Percentiles rank a stretch among this genome's conserved stretches.
Evolutionary conservation across 2,329 filamentous ascomycete genomes (phyloP).

Genomic region (Spiromastix sp.): DNA sequence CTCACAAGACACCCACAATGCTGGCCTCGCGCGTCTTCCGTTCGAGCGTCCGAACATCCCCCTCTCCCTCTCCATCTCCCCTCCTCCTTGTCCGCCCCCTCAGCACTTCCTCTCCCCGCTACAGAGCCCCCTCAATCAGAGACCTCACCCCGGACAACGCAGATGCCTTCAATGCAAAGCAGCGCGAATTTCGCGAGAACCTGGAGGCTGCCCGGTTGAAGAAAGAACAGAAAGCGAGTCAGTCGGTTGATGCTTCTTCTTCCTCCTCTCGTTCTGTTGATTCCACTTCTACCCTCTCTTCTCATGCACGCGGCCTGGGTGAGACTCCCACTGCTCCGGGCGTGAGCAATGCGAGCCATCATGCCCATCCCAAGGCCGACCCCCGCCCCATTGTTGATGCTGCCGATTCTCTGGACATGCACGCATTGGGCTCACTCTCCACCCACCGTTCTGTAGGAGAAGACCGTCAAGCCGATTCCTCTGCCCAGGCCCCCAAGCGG

Average conservation of each 20-base stretch:
- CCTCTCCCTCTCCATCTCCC: slow-evolving; percentile 10
- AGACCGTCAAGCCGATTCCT: slow-evolving; percentile 37
- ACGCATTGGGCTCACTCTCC: slow-evolving; percentile 52
- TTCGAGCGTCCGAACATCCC: slow-evolving; percentile 28
- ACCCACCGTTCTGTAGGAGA: slow-evolving; percentile 42
- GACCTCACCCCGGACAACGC: slow-evolving; percentile 69
- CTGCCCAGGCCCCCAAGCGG: slow-evolving; percentile 48
- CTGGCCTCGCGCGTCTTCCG: slow-evolving; percentile 40
- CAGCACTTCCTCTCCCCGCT: slow-evolving; percentile 41
- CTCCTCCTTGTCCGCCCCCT: slow-evolving; percentile 48
- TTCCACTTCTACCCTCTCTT: slow-evolving; percentile 21
- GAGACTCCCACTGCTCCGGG: slow-evolving; percentile 33
- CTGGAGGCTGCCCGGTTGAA: slow-evolving; percentile 64
- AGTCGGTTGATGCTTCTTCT: slow-evolving; percentile 44
- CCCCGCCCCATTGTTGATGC: slow-evolving; percentile 26
- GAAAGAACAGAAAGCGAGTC: slow-evolving; percentile 77
- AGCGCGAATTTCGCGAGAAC: slow-evolving; percentile 77
- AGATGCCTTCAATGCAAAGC: slow-evolving; percentile 67
- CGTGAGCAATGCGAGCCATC: slow-evolving; percentile 36
- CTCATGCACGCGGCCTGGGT: slow-evolving; percentile 21
- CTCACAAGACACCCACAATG: slow-evolving; percentile 19
- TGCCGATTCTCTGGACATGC: slow-evolving; percentile 29
- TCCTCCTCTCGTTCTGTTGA: slow-evolving; percentile 31
- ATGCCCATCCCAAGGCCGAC: slow-evolving; percentile 12
- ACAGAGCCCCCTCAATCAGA: slow-evolving; percentile 63